These are phyloP conservation scores for Carex myosuroides DNA, from an alignment of 176 grass and related monocot species.

Conservation along the genomic window DNA sequence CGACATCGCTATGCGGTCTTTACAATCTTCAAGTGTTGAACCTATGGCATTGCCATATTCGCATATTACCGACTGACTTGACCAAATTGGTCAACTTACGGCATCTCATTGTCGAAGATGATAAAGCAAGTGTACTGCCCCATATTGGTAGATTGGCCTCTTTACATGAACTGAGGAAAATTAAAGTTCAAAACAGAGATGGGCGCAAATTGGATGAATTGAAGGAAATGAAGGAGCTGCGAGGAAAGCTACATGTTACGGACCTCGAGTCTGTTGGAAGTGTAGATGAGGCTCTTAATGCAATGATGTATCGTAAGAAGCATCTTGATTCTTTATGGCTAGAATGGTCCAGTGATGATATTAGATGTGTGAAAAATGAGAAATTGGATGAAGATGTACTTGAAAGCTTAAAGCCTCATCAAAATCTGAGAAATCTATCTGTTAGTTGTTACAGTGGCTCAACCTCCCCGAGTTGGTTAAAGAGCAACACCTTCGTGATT, in stretches of 20 bases:
- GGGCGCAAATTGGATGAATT: conserved; percentile 18
- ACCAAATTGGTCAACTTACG: conserved; percentile 19
- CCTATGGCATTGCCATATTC: not conserved
- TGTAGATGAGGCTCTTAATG: conserved; percentile 15
- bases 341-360: not conserved
- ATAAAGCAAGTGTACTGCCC: not conserved
- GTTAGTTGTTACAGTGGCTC: conserved; percentile 7
- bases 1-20: conserved; percentile 14
- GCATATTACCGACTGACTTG: not conserved
- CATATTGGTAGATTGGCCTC: conserved; percentile 16
- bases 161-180: conserved; percentile 11
- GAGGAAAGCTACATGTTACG: conserved; percentile 13
- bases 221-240: conserved; percentile 18
- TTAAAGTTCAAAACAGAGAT: not conserved
- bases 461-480: conserved; percentile 20
- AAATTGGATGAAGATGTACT: conserved; percentile 6
- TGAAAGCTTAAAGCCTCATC: conserved; percentile 27
- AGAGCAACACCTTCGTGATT: not conserved
- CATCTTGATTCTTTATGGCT: conserved; percentile 19
- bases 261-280: conserved; percentile 14
- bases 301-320: not conserved
- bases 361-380: not conserved
- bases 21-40: conserved; percentile 26
- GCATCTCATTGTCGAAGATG: not conserved
- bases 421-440: conserved; percentile 12